Evolutionary conservation across 2,329 filamentous ascomycete species (phyloP).

Genomic region (Claviceps arundinis): DNA sequence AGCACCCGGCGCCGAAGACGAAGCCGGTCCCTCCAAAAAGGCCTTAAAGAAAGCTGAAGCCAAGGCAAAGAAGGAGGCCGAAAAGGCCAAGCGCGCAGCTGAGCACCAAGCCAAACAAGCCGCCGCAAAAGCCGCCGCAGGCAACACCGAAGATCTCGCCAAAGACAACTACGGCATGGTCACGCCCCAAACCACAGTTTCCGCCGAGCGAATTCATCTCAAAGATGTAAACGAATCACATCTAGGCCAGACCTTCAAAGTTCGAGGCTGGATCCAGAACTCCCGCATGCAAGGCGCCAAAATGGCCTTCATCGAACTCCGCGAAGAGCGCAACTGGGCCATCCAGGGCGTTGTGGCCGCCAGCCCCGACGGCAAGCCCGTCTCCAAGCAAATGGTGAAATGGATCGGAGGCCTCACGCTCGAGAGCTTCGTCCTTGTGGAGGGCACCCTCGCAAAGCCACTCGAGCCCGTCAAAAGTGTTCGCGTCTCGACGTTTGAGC

Average conservation of each 20-base stretch:
- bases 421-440: constrained; percentile 73
- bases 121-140: constrained; percentile 50
- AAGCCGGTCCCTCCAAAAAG: constrained; percentile 35
- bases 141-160: constrained; percentile 54
- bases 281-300: constrained; percentile 39
- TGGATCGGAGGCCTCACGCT: constrained; percentile 62
- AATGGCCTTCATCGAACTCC: constrained; percentile 72
- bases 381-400: constrained; percentile 78
- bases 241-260: constrained; percentile 56
- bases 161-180: constrained; percentile 56
- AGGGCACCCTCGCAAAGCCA: constrained; percentile 69
- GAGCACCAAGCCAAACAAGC: constrained; percentile 62
- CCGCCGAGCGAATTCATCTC: constrained; percentile 46
- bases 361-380: constrained; percentile 45
- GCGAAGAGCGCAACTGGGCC: constrained; percentile 56
- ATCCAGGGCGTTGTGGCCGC: constrained; percentile 67
- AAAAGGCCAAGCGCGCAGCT: constrained; percentile 60
- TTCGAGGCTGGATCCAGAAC: constrained; percentile 49
- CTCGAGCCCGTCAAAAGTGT: constrained; percentile 82
- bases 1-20: neutral
- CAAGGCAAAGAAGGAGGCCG: constrained; percentile 80
- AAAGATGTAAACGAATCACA: constrained; percentile 49
- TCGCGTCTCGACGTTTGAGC: constrained; percentile 64
- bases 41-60: constrained; percentile 71
- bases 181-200: constrained; percentile 42